A percentile compares a stretch with the other conserved stretches of the same genome.
Evolutionary conservation across 495 filamentous ascomycete species (phyloP).

Genomic region (Hapsidospora chrysogenum): DNA sequence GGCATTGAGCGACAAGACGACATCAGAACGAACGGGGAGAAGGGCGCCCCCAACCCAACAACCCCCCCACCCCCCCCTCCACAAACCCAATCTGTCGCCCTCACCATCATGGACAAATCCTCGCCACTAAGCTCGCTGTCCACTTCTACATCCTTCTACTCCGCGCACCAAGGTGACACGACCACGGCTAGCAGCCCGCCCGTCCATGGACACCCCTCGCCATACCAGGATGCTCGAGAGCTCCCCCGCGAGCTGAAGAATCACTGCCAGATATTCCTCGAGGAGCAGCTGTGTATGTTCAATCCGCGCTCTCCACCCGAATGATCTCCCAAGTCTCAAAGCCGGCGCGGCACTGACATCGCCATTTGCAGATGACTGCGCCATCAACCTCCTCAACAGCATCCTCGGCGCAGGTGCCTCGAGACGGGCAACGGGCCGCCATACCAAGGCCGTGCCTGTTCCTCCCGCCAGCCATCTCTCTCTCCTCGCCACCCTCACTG

Average conservation of each 20-base stretch:
- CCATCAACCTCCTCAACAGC: constrained; percentile 48
- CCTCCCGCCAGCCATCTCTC: constrained; percentile 45
- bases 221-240: constrained; percentile 34
- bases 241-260: constrained; percentile 46
- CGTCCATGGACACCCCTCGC: constrained; percentile 4
- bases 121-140: not conserved
- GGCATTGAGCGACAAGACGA: too few species aligned
- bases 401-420: constrained; percentile 41
- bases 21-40: too few species aligned
- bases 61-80: too few species aligned
- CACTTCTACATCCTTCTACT: constrained; percentile 2
- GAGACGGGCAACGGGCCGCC: constrained; percentile 3
- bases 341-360: too few species aligned
- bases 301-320: not conserved
- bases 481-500: constrained; percentile 46
- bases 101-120: too few species aligned
- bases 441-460: constrained; percentile 12
- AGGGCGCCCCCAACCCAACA: too few species aligned
- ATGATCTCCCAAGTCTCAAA: not conserved
- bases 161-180: not conserved
- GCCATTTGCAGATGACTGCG: constrained; percentile 47
- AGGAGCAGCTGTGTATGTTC: constrained; percentile 57
- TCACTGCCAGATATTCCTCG: constrained; percentile 55
- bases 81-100: too few species aligned
- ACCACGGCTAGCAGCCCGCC: constrained; percentile 2